Conservation (phyloP, 225 moss, liverwort and hornwort genomes). For the Bryum argenteum region DNA sequence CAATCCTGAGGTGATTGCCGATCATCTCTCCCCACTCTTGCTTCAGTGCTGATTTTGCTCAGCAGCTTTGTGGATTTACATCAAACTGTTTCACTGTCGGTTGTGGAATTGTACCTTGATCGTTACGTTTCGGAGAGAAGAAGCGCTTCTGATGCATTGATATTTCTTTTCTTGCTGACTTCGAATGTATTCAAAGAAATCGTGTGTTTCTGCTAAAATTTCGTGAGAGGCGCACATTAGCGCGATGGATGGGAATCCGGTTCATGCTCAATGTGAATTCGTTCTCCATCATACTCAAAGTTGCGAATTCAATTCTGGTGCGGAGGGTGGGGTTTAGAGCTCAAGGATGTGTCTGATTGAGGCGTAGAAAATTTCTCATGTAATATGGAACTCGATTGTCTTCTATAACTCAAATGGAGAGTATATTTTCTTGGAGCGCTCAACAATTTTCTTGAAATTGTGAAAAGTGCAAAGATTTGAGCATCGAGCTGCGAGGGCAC, state of each 20-base stretch:
- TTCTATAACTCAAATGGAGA: not conserved
- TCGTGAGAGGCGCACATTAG: not conserved
- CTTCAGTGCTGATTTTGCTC: not conserved
- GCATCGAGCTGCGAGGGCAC: constrained; percentile 19
- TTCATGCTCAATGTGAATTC: not conserved
- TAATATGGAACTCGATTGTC: not conserved
- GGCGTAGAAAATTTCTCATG: not conserved
- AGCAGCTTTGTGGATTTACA: not conserved
- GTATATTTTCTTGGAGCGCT: constrained; percentile 28
- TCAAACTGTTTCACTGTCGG: not conserved
- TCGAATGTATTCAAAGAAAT: not conserved
- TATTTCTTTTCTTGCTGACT: not conserved
- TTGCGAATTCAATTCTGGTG: not conserved
- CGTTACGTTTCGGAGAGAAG: not conserved
- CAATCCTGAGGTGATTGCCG: constrained; percentile 19
- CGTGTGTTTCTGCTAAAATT: not conserved
- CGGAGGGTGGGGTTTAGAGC: constrained; percentile 11
- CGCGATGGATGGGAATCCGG: not conserved
- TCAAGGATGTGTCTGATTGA: not conserved
- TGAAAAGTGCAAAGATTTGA: constrained; percentile 2
- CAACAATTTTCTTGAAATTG: constrained; percentile 19
- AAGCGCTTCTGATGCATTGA: not conserved
- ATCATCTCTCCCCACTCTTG: not conserved
- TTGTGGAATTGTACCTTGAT: not conserved
- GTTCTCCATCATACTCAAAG: not conserved